These are phyloP conservation scores for Rhodotorula taiwanensis DNA, from an alignment of 768 basidiomycete genomes.

Conservation along the genomic window DNA sequence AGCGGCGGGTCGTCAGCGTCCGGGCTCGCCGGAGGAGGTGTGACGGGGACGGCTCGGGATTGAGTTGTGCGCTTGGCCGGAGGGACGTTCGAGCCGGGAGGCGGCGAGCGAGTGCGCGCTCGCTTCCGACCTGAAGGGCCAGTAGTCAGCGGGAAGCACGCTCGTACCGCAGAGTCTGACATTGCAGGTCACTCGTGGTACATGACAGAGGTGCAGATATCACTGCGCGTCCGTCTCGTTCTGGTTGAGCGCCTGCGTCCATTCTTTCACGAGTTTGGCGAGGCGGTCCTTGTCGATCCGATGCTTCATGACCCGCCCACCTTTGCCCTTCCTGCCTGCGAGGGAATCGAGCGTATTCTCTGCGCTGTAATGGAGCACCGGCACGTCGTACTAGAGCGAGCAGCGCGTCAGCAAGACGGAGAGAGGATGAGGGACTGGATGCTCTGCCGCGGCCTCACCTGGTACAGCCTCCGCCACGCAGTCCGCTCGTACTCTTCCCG, in stretches of 20 bases:
- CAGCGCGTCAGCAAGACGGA: not conserved
- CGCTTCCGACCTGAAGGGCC: no score
- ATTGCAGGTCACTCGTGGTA: no score
- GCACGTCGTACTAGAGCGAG: slow-evolving; percentile 28
- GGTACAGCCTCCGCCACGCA: slow-evolving; percentile 32
- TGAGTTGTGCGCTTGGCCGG: not conserved
- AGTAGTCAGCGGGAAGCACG: no score
- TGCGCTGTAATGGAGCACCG: slow-evolving; percentile 27
- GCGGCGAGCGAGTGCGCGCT: no score
- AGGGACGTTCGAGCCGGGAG: no score
- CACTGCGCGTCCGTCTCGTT: not conserved
- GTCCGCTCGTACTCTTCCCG: slow-evolving; percentile 23
- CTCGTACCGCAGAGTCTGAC: not conserved
- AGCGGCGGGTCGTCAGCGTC: slow-evolving; percentile 8
- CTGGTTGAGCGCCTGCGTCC: slow-evolving; percentile 23
- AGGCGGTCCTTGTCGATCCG: slow-evolving; percentile 32
- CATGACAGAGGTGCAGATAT: no score
- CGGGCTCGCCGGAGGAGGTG: not conserved
- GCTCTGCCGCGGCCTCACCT: no score
- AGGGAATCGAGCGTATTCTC: slow-evolving; percentile 18
- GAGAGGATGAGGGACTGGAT: no score
- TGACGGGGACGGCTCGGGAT: not conserved
- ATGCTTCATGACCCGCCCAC: slow-evolving; percentile 34
- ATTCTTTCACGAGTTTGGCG: slow-evolving; percentile 12
- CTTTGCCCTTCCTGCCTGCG: slow-evolving; percentile 10